Evolutionary conservation across 2,329 filamentous ascomycete species (phyloP), one percentile per base, ranked within the genome.

Genomic region (Teratosphaeria viscida): DNA sequence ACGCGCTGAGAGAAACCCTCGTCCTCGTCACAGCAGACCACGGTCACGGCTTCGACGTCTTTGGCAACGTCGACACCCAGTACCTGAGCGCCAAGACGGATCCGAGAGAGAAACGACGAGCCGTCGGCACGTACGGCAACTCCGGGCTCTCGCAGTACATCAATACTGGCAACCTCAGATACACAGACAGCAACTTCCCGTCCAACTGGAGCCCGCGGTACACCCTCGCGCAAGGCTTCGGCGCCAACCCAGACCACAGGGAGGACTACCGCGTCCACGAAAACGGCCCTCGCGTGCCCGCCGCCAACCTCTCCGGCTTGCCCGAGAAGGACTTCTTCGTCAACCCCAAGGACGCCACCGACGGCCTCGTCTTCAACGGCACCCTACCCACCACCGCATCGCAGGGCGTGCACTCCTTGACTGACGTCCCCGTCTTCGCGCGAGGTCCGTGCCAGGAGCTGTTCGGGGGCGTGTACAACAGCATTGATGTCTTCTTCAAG

Each of bases 21-120:
- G 80, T 95, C 64, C 72, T 95, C 56, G 88, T 94, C 55, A 90
- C 89, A 2, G 87, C 89, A n/a, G 89, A 95, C 70, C 90, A 94
- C 78, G 90, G 90, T 52, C 90, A 95, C 76, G 90, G 90, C 59
- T 95, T 95, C 71, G 90, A 92, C 66, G 90, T 95, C 66, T 92
- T 87, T 71, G 90, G 90, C 63, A 85, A 81, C 63, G 88, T 90
- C 55, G 90, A 95, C 70, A 94, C 89, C 19, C 78, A 87, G 71
- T 94, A 92, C 74, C 79, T 92, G 54, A 77, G 82, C 16, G 81
- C 82, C 3, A 83, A 90, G 67, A 74, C 78, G 6, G 79, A 80
- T 19, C 84, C 88, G 71, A 86, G 90, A 66, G 76, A 82, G 67
- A 92, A 91, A 81, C 87, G 90, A 66, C 78, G 81, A 56, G 89